Percentiles rank a stretch among this genome's conserved stretches.
These are phyloP conservation scores for Citrullus mucosospermus DNA, from an alignment of 306 rosid species.

Conservation along the genomic window DNA sequence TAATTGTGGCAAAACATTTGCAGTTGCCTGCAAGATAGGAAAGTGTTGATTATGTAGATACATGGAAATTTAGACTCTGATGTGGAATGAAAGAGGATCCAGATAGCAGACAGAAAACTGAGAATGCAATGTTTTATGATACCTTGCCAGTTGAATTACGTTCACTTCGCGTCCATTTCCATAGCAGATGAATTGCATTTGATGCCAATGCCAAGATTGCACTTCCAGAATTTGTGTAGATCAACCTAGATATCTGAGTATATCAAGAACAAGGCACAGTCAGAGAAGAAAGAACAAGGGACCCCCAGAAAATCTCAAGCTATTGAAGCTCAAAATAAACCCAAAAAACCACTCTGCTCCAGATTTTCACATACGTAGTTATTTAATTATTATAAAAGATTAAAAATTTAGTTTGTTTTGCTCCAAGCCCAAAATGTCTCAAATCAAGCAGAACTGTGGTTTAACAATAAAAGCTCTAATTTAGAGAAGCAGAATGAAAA, in stretches of 20 bases:
- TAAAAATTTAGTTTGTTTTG: background rate
- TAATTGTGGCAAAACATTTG: constrained; percentile 64
- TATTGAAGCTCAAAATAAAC: background rate
- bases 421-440: background rate
- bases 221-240: constrained; percentile 85
- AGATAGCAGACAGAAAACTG: constrained; percentile 10
- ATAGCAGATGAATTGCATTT: constrained; percentile 83
- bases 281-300: background rate
- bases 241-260: constrained; percentile 79
- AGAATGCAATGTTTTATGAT: constrained; percentile 5
- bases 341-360: background rate
- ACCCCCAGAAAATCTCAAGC: background rate
- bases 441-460: background rate
- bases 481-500: background rate
- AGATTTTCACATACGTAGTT: background rate
- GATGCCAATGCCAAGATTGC: constrained; percentile 87
- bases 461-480: background rate
- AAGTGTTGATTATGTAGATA: constrained; percentile 16
- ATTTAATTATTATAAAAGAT: background rate
- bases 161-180: constrained; percentile 88
- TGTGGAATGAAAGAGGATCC: background rate
- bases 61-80: background rate
- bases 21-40: constrained; percentile 59
- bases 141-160: constrained; percentile 75
- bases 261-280: constrained; percentile 10